These are phyloP conservation scores for Fraxinus albicans DNA, from an alignment of 305 asterid genomes.

Conservation along the genomic window DNA sequence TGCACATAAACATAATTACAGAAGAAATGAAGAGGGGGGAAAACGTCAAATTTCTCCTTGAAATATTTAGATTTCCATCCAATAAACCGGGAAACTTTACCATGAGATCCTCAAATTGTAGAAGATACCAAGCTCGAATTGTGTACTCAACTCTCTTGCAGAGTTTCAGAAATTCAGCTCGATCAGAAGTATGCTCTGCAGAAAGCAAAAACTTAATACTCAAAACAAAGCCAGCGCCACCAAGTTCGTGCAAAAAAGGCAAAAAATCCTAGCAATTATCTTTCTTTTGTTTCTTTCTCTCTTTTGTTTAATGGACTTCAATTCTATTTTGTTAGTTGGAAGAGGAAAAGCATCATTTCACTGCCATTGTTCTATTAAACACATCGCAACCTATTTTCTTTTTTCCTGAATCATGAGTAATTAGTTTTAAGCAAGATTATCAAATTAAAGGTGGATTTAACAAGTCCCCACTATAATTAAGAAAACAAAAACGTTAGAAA, in stretches of 20 bases:
- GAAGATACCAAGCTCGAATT: constrained; percentile 93
- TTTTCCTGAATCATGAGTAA: background rate
- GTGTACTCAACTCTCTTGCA: constrained; percentile 97
- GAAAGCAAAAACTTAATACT: background rate
- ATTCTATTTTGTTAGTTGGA: background rate
- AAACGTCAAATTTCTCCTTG: background rate
- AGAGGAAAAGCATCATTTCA: background rate
- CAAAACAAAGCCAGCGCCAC: background rate
- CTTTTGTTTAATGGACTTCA: background rate
- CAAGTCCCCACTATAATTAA: background rate
- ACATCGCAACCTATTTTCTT: background rate
- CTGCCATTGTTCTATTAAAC: background rate
- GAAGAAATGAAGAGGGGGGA: background rate
- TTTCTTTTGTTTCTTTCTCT: background rate
- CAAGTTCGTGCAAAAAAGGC: background rate
- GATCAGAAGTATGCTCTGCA: constrained; percentile 82
- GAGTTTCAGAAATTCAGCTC: constrained; percentile 88
- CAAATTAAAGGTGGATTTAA: background rate
- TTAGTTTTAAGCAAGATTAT: background rate
- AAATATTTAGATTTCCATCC: background rate
- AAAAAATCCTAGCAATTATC: background rate
- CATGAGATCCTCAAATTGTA: constrained; percentile 99
- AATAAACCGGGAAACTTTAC: constrained; percentile 32
- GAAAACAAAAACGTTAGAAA: background rate
- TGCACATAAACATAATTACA: constrained; percentile 15